Evolutionary conservation across 495 filamentous ascomycete genomes (phyloP), one percentile per base, ranked within the genome.

Genomic region (Tuber calosporum): DNA sequence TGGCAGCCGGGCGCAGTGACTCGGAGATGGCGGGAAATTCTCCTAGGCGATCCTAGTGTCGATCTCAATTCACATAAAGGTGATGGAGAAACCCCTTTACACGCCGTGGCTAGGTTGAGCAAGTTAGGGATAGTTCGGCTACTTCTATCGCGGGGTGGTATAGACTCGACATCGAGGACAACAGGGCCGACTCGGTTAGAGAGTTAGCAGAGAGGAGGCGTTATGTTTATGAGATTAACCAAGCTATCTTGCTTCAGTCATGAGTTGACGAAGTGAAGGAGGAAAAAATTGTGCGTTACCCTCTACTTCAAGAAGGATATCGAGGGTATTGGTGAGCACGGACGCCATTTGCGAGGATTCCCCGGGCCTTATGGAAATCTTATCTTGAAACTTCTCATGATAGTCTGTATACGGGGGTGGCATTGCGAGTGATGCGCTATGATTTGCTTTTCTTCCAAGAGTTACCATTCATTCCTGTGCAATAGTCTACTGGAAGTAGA

Each of bases 21-120:
- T 62, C 11, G 3, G n/a, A 30, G 3, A 1, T 53, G 9, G 53
- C 2, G 13, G 53, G 13, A 19, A 19, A 30, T 34, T 30, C 26
- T 30, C 53, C 53, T 30, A 1, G 11, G 1, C n/a, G 1, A 15
- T n/a, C n/a, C 48, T 15, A n/a, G 48, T 4, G n/a, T 30, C 30
- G 11, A 62, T 30, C 7, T 15, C 11, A 62, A 62, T 26, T 2
- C n/a, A 30, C n/a, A 26, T 17, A 62, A 62, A 30, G 34, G 30
- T 17, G 66, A 53, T 34, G 66, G 66, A 1, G 67, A 73, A 13
- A 73, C 67, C 67, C 42, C 72, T 53, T 48, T 71, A 22, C 68
- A 71, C 19, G 30, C 71, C 6, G 68, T 69, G 0, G 53, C 68
- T 66, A 11, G 6, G 6, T 17, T 15, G 3, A 19, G 40, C 11